Evolutionary conservation across 768 basidiomycete species (phyloP), one percentile per base, ranked within the genome.

Genomic region (Rhizopogon salebrosus): DNA sequence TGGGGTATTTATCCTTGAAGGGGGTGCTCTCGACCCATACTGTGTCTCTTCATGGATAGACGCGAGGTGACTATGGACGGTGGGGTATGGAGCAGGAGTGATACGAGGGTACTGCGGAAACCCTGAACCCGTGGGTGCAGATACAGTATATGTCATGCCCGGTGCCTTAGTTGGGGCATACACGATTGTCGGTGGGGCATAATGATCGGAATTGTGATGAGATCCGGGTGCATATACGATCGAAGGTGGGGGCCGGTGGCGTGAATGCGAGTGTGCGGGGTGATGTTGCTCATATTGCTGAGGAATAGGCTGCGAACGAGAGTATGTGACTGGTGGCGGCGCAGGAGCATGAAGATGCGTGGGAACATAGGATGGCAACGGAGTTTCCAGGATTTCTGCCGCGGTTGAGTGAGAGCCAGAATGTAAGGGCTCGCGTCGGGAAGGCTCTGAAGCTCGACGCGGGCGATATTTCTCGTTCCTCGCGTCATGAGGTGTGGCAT

Each of bases 71-170:
- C 71, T 68, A 40, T 68, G 69, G 11, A 64, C 68, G 10, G 73
- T 65, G n/a, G 76, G 72, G 53, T 72, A 75, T 3, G 76, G 74
- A 1, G 74, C 67, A 14, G 68, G 65, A 23, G 70, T 74, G 37
- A 74, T 71, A 42, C 70, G 72, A 5, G 72, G 71, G 57, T 77
- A 74, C 53, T 75, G 73, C 34, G 66, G 62, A 59, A 67, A 62
- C 13, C 59, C 62, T 56, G 57, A 64, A 52, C 61, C 66, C 54
- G 77, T 22, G 6, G 84, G 82, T 18, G 80, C 78, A n/a, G 85
- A 86, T 49, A 85, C 82, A 52, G 84, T 86, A 62, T 86, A 81
- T 3, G 80, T 79, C 72, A 87, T 80, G 3, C 82, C 82, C 51
- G 84, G 83, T 72, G 45, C 78, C 75, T 69, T 76, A 65, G 56